These are phyloP conservation scores for Calcarisporium arbuscula DNA, from an alignment of 2,329 filamentous ascomycete genomes.

Conservation along the genomic window DNA sequence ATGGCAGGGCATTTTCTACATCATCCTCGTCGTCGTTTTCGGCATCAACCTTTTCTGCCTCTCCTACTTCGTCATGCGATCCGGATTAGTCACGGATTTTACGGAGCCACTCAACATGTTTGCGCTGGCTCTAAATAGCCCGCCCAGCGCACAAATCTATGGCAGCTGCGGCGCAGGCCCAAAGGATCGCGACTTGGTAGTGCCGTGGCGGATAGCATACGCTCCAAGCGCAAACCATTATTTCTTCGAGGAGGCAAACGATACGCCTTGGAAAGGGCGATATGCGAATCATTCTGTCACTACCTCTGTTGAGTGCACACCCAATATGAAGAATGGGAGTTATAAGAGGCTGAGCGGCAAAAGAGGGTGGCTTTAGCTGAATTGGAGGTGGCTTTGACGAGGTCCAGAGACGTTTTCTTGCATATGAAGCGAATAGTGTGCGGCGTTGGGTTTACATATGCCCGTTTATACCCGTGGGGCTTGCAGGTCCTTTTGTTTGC, in stretches of 20 bases:
- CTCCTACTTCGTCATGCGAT: constrained; percentile 48
- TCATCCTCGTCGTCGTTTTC: constrained; percentile 60
- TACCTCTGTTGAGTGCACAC: no score
- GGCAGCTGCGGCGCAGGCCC: constrained; percentile 34
- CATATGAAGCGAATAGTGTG: no score
- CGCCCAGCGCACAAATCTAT: constrained; percentile 28
- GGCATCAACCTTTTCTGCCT: constrained; percentile 61
- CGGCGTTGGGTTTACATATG: no score
- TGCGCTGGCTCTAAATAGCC: constrained; percentile 59
- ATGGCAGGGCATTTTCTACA: constrained; percentile 63
- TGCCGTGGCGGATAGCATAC: constrained; percentile 37
- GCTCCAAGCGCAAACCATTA: constrained; percentile 32
- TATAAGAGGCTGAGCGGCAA: no score
- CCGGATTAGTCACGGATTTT: constrained; percentile 67
- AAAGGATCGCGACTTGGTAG: constrained; percentile 25
- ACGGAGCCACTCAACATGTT: constrained; percentile 74
- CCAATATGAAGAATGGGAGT: no score
- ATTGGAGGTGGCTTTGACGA: no score
- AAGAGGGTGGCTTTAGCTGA: no score
- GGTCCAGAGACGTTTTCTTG: no score
- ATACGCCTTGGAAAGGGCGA: constrained; percentile 18
- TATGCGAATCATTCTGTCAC: no score
- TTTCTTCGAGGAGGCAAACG: constrained; percentile 33
- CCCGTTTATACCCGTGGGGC: no score
- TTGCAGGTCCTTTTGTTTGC: no score